These are phyloP conservation scores for Penicillium olsonii DNA, from an alignment of 2,329 filamentous ascomycete genomes.

Conservation along the genomic window DNA sequence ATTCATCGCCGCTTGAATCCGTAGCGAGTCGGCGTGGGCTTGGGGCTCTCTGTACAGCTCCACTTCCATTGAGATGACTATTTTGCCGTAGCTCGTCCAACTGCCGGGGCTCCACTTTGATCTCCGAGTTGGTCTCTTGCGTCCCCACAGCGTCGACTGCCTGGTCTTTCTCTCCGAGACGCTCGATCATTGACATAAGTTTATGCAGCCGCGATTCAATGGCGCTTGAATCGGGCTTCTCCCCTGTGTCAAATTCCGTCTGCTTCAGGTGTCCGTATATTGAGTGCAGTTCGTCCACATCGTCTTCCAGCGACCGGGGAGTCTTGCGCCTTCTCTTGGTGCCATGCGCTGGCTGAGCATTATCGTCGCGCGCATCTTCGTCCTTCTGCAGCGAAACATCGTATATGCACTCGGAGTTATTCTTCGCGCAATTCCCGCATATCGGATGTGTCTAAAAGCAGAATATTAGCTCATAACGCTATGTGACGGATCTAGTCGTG, in stretches of 20 bases:
- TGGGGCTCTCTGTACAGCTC: slow-evolving; percentile 23
- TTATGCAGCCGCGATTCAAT: slow-evolving; percentile 48
- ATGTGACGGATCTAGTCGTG: no score
- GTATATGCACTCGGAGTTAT: slow-evolving; percentile 46
- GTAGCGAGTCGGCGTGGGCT: slow-evolving; percentile 35
- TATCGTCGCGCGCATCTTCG: slow-evolving; percentile 11
- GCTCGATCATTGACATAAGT: slow-evolving; percentile 48
- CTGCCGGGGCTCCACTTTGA: slow-evolving; percentile 16
- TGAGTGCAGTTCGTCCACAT: slow-evolving; percentile 36
- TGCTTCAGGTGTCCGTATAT: slow-evolving; percentile 32
- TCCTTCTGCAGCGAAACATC: slow-evolving; percentile 35
- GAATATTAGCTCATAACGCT: neutral
- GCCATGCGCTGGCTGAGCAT: slow-evolving; percentile 27
- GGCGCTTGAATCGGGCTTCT: slow-evolving; percentile 35
- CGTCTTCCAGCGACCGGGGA: slow-evolving; percentile 30
- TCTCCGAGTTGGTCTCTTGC: slow-evolving; percentile 20
- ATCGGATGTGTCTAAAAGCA: slow-evolving; percentile 43
- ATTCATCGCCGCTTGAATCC: slow-evolving; percentile 43
- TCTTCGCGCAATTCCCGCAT: slow-evolving; percentile 49
- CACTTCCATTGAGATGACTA: slow-evolving; percentile 17
- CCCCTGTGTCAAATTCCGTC: slow-evolving; percentile 23
- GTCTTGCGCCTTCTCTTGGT: slow-evolving; percentile 38
- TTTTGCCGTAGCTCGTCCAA: slow-evolving; percentile 21
- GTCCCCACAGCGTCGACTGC: slow-evolving; percentile 28
- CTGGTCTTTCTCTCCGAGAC: slow-evolving; percentile 38